Base-by-base conservation (phyloP, 805 yeast species). In the Barnettozyma sp. region DNA sequence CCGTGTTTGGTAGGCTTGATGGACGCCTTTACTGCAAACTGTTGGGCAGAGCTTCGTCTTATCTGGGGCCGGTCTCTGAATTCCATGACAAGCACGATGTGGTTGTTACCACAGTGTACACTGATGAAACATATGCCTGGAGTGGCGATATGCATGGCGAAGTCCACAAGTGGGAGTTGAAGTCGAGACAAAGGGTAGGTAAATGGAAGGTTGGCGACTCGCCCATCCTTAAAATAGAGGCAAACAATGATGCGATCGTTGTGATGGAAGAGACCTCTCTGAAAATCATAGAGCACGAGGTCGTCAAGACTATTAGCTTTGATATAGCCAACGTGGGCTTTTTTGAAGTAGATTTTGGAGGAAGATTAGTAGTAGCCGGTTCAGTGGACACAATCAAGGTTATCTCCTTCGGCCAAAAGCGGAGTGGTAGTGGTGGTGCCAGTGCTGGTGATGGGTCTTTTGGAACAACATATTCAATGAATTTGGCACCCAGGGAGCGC, bases 301-400 rank as follows among this genome's bases (percentile, higher is more conserved):
- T 6, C 6, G 41, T 41, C 10, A 28, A n/a, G 16, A 36, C 28
- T 6, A 16, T 30, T 5, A 25, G 25, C 25, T 13, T 29, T 7
- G 40, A 24, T 13, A 12, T 36, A 13, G 28, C 21, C 12, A 23
- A 21, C 3, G 8, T 23, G 12, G 23, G 36, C 3, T 44, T 40
- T 30, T 52, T 47, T 11, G 45, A 46, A 6, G 53, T 53, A 13
- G 58, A 53, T 34, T 47, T 50, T 28, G 48, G 45, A 9, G 50
- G 50, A 2, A 40, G 42, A 22, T 3, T 33, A 4, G 24, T 52
- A 8, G 30, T 52, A 1, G 15, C 48, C 6, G 45, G 46, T 12
- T 26, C 38, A 26, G 9, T 8, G 0, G 20, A 30, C 2, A 22
- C 35, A 3, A 7, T 53, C 0, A 27, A 32, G 12, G 12, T 43